Evolutionary conservation across 768 basidiomycete species (phyloP), one percentile per base, ranked within the genome.

Genomic region (Tulasnella calospora): DNA sequence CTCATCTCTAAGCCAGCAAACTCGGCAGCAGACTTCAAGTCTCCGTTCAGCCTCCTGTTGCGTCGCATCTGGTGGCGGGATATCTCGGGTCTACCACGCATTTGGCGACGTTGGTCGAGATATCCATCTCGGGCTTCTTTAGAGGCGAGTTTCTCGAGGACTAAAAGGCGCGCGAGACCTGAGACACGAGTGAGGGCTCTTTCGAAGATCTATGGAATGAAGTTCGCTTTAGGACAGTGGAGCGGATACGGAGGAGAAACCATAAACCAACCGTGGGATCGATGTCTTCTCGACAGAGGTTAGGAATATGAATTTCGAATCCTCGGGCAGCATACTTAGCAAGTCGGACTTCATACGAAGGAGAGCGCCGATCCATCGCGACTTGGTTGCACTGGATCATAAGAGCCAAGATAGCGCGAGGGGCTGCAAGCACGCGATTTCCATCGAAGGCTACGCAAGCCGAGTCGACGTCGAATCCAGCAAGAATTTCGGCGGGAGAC

Each of bases 341-440:
- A 15, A 90, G 86, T 3, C 90, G 86, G 41, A 90, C 87, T 84
- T 91, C 90, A 80, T 91, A 80, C 6, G 90, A 91, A 1, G 90
- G 90, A 2, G 89, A 90, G 51, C 90, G 86, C 23, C 90, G 84
- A 5, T 89, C 88, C 84, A 90, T 86, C 81, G 90, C 90, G 74
- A 90, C 87, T 0, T 88, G 89, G 82, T 90, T 90, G 83, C 87
- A 87, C 82, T 91, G 90, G n/a, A 89, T 88, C 88, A 91, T 91
- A 87, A 89, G 87, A 40, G 90, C 88, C 13, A 89, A 83, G 74
- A 91, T 86, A 17, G 89, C 87, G 9, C 90, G 86, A 3, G 90
- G 90, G 79, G 88, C 90, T 5, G 88, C 89, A 85, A 87, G 89
- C 15, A 91, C 88, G n/a, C 87, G 88, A 73, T 84, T 79, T 78